These are phyloP conservation scores for Diaporthe eres DNA, from an alignment of 2,329 filamentous ascomycete genomes.

Conservation along the genomic window DNA sequence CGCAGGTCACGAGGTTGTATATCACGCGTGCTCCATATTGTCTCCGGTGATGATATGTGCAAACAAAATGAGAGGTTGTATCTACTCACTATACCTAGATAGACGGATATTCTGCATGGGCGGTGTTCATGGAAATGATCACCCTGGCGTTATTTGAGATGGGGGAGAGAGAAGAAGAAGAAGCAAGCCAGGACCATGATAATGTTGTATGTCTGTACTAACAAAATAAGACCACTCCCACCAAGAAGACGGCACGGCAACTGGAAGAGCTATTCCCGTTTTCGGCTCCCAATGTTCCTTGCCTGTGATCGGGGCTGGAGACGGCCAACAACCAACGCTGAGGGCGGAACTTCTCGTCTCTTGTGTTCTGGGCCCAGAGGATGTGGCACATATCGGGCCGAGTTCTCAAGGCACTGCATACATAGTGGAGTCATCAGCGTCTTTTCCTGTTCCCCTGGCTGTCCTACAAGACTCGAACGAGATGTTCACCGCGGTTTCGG, in stretches of 20 bases:
- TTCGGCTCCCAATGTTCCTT: neutral
- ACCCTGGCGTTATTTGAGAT: conserved; percentile 30
- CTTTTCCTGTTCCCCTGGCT: neutral
- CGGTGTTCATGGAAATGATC: conserved; percentile 35
- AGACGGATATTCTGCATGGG: conserved; percentile 38
- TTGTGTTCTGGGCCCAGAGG: neutral
- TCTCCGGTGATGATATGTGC: conserved; percentile 27
- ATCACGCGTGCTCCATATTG: conserved; percentile 23
- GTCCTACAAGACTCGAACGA: neutral
- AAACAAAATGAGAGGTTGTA: conserved; percentile 25
- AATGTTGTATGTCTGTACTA: conserved; percentile 12
- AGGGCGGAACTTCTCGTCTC: neutral
- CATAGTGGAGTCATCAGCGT: neutral
- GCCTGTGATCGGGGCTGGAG: neutral
- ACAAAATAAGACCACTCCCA: conserved; percentile 39
- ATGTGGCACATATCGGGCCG: neutral
- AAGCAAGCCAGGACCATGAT: conserved; percentile 20
- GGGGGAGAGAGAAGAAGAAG: conserved; percentile 4
- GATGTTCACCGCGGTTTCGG: no score
- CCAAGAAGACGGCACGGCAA: neutral
- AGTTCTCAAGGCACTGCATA: no score
- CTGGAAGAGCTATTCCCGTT: neutral
- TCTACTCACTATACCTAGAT: conserved; percentile 37
- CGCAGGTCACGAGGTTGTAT: conserved; percentile 1
- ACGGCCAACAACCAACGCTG: no score